Conservation (phyloP, 768 basidiomycete genomes). For the Kwoniella pini region DNA sequence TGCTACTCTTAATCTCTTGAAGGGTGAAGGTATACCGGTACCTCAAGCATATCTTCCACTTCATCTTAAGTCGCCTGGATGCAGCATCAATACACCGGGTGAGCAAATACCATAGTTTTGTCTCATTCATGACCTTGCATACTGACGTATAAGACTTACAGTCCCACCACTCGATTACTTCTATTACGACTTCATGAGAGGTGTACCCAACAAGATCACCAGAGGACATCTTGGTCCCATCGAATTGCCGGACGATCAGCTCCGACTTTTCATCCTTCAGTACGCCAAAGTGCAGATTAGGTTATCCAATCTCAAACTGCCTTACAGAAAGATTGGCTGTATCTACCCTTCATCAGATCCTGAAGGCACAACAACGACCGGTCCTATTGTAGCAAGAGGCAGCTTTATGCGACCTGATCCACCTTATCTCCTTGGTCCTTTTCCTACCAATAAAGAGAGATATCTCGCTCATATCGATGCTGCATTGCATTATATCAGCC, state of each 20-base stretch:
- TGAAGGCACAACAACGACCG: not conserved
- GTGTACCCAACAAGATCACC: not conserved
- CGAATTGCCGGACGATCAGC: not conserved
- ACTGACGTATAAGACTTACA: not conserved
- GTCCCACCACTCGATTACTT: conserved; percentile 15
- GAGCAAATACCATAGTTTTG: too few relatives aligned
- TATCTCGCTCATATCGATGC: conserved; percentile 19
- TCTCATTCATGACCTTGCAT: not conserved
- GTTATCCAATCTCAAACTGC: not conserved
- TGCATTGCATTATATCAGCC: conserved; percentile 1
- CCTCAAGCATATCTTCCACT: conserved; percentile 8
- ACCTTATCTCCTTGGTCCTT: conserved; percentile 24
- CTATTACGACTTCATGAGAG: conserved; percentile 7
- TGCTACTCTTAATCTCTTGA: not conserved
- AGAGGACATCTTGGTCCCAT: not conserved
- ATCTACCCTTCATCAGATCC: not conserved
- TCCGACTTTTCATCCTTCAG: conserved; percentile 1
- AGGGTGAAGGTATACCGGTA: not conserved
- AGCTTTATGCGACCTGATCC: not conserved
- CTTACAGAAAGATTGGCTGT: conserved; percentile 2
- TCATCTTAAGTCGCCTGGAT: too few relatives aligned
- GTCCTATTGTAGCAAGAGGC: conserved; percentile 6
- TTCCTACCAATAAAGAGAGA: conserved; percentile 9
- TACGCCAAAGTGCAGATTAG: conserved; percentile 6
- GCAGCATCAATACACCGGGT: too few relatives aligned